Conservation (phyloP, 768 basidiomycete species). For the Leccinum rimulosum region DNA sequence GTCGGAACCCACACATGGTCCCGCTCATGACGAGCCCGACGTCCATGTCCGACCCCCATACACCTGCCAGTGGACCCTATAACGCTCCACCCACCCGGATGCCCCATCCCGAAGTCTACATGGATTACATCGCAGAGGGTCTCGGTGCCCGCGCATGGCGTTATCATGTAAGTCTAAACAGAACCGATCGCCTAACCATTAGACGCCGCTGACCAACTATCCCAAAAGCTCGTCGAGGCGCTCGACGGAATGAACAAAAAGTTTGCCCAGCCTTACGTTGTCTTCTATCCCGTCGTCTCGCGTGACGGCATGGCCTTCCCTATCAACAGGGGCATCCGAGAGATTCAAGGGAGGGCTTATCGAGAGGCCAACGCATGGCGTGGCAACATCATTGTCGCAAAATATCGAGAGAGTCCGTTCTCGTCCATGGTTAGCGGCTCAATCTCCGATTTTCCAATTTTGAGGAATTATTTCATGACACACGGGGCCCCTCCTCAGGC, state of each 20-base stretch:
- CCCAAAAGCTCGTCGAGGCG: conserved; percentile 60
- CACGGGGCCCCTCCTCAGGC: conserved; percentile 50
- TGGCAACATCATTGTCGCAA: conserved; percentile 76
- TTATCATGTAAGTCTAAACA: conserved; percentile 53
- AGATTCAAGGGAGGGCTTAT: conserved; percentile 65
- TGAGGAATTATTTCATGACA: conserved; percentile 76
- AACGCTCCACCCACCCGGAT: conserved; percentile 52
- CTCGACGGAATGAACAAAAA: conserved; percentile 80
- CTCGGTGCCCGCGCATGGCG: conserved; percentile 68
- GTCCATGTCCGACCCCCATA: conserved; percentile 42
- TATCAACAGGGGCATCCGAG: conserved; percentile 69
- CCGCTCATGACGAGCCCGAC: conserved; percentile 69
- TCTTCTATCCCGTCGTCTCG: conserved; percentile 74
- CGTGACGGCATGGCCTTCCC: conserved; percentile 84
- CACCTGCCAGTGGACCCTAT: conserved; percentile 17
- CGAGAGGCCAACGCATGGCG: conserved; percentile 70
- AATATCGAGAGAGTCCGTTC: conserved; percentile 51
- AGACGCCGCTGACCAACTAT: conserved; percentile 17
- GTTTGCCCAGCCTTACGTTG: conserved; percentile 75
- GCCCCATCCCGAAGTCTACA: conserved; percentile 82
- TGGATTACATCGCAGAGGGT: conserved; percentile 82
- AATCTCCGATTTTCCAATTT: conserved; percentile 82
- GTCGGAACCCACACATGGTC: conserved; percentile 70
- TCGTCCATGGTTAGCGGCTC: conserved; percentile 63
- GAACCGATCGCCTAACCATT: conserved; percentile 11